Evolutionary conservation across 1,139 yeast genomes (phyloP).

Genomic region (Pichia sp.): DNA sequence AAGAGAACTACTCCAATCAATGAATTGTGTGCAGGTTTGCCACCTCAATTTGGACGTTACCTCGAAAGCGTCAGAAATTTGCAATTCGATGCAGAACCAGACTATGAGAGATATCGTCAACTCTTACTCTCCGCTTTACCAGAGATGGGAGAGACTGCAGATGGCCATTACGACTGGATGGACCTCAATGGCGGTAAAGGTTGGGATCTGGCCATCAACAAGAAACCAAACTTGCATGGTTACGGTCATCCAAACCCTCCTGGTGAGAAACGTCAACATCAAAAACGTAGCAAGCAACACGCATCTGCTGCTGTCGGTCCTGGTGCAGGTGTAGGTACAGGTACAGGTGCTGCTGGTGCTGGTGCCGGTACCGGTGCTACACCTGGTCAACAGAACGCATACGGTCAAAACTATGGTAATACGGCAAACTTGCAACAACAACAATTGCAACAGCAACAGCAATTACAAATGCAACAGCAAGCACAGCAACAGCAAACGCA

Average conservation of each 20-base stretch:
- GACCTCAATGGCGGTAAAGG: constrained; percentile 73
- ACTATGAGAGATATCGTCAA: constrained; percentile 64
- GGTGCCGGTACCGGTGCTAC: too few relatives aligned
- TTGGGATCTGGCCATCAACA: constrained; percentile 74
- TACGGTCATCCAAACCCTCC: constrained; percentile 71
- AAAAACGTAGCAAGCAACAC: constrained; percentile 27
- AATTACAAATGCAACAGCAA: constrained; percentile 4
- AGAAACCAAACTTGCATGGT: constrained; percentile 76
- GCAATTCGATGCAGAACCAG: constrained; percentile 73
- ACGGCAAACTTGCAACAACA: too few relatives aligned
- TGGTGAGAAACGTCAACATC: constrained; percentile 48
- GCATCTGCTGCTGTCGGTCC: too few relatives aligned
- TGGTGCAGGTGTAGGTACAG: too few relatives aligned
- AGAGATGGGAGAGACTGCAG: constrained; percentile 47
- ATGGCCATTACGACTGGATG: constrained; percentile 82
- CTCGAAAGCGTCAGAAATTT: constrained; percentile 63
- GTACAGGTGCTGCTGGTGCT: too few relatives aligned
- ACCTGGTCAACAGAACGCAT: too few relatives aligned
- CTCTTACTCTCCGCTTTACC: constrained; percentile 57
- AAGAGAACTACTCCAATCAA: constrained; percentile 64
- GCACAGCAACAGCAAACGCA: constrained; percentile 9
- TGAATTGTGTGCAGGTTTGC: constrained; percentile 61
- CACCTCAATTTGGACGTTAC: constrained; percentile 73
- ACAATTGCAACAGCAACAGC: background rate
- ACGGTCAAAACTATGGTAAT: too few relatives aligned